Evolutionary conservation across 192 early-diverging fungal species (phyloP).

Genomic region (Mycoemilia scoparia): DNA sequence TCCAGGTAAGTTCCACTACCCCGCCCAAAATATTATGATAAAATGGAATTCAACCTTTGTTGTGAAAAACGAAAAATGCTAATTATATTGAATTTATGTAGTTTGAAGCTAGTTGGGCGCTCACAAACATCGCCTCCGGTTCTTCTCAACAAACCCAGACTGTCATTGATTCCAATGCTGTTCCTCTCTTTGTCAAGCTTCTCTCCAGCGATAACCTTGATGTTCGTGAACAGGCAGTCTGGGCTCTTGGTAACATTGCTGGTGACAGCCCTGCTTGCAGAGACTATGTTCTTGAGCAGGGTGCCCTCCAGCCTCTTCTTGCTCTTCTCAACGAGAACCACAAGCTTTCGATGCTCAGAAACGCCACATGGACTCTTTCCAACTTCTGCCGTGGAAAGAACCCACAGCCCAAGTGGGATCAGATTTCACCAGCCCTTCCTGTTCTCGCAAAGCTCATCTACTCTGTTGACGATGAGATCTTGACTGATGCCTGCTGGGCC

Average conservation of each 20-base stretch:
- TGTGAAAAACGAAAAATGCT: not conserved
- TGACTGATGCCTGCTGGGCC: slow-evolving; percentile 99
- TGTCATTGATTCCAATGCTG: slow-evolving; percentile 82
- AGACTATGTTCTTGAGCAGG: slow-evolving; percentile 67
- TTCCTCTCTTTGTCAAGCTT: slow-evolving; percentile 80
- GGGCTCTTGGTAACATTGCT: slow-evolving; percentile 99
- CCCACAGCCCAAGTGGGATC: slow-evolving; percentile 79
- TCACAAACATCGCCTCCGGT: slow-evolving; percentile 98
- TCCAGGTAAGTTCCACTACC: slow-evolving; percentile 57
- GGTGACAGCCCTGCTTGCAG: slow-evolving; percentile 84
- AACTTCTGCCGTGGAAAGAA: slow-evolving; percentile 98
- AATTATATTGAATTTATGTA: slow-evolving; percentile 14
- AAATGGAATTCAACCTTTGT: not conserved
- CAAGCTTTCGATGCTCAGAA: slow-evolving; percentile 94
- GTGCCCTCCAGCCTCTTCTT: slow-evolving; percentile 76
- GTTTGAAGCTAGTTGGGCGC: slow-evolving; percentile 98
- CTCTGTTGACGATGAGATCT: slow-evolving; percentile 81
- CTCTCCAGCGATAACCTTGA: slow-evolving; percentile 65
- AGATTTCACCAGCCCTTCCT: slow-evolving; percentile 75
- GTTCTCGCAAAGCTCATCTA: slow-evolving; percentile 82
- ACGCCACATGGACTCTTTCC: slow-evolving; percentile 97
- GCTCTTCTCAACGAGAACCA: slow-evolving; percentile 69
- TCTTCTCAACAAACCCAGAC: slow-evolving; percentile 83
- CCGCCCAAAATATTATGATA: not conserved
- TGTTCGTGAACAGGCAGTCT: slow-evolving; percentile 95